phyloP scores from a whole-genome alignment of 2,329 filamentous ascomycete genomes.

The Penicillium sp. region DNA sequence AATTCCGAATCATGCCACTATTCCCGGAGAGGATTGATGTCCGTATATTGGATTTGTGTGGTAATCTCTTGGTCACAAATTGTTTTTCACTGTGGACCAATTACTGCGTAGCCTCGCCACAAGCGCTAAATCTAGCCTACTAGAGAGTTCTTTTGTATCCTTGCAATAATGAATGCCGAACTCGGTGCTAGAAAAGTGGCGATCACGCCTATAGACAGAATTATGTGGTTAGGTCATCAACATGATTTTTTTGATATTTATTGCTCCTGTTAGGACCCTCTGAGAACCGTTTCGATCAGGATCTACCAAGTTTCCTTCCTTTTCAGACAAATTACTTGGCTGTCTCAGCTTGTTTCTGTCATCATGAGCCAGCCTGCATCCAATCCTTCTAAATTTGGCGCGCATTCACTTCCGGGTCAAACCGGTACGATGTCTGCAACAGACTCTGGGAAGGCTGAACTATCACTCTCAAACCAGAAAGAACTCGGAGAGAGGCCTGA shows the following conservation, averaged over 20 bases:
- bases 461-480: not conserved
- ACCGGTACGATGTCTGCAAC: not conserved
- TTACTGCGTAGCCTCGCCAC: no score
- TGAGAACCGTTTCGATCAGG: not conserved
- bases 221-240: not conserved
- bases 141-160: not conserved
- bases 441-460: not conserved
- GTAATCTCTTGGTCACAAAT: not conserved
- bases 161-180: not conserved
- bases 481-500: not conserved
- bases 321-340: not conserved
- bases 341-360: not conserved
- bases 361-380: not conserved
- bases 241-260: not conserved
- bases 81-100: not conserved
- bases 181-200: not conserved
- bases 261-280: not conserved
- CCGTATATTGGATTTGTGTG: not conserved
- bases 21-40: not conserved
- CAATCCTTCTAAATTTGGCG: not conserved
- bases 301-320: not conserved
- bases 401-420: not conserved
- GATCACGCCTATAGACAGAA: not conserved
- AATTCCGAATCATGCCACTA: not conserved
- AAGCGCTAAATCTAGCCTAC: not conserved